Evolutionary conservation across 2,329 filamentous ascomycete species (phyloP), one percentile per base, ranked within the genome.

Genomic region (Cercospora beticola): DNA sequence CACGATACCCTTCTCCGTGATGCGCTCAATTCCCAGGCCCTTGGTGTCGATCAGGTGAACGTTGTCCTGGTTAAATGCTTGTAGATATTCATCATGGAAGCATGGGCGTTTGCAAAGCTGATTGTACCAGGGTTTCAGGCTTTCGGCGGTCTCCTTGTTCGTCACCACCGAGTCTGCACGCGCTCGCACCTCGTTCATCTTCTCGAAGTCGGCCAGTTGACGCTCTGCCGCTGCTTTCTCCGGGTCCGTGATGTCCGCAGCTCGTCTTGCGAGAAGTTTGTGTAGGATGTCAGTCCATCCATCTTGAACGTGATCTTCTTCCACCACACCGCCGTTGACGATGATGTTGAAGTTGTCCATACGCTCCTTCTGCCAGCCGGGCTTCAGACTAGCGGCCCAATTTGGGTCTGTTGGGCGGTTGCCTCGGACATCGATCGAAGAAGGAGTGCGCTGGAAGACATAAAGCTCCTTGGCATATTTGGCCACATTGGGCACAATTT

Each of bases 91-190:
- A 72, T 90, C 86, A 76, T 87, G 86, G 77, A 89, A 90, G 43
- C 81, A 84, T 0, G 88, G 87, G 0, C 88, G 84, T 76, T 90
- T 90, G 80, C 88, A 90, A 82, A 85, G 88, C 0, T 79, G 78
- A 0, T 85, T 83, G 73, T 89, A 90, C 85, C 86, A 88, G 0
- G 86, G 80, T 73, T 87, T 86, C 5, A 89, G 80, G 2, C 77
- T 81, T 18, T 82, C 81, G 0, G 87, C 87, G 0, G 83, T 86
- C 1, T 76, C 77, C 12, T 78, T 77, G 71, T 89, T 83, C 46
- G 83, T 76, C 23, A 90, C 86, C 23, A 85, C 75, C 0, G 79
- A 72, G 28, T 86, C 83, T 8, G 84, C 79, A 2, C 85, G 82
- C 2, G 76, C 78, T 1, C 86, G 83, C 28, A 85, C 75, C 2